Base-by-base conservation (phyloP, 371 early-diverging fungal species). In the Lichtheimia corymbifera region DNA sequence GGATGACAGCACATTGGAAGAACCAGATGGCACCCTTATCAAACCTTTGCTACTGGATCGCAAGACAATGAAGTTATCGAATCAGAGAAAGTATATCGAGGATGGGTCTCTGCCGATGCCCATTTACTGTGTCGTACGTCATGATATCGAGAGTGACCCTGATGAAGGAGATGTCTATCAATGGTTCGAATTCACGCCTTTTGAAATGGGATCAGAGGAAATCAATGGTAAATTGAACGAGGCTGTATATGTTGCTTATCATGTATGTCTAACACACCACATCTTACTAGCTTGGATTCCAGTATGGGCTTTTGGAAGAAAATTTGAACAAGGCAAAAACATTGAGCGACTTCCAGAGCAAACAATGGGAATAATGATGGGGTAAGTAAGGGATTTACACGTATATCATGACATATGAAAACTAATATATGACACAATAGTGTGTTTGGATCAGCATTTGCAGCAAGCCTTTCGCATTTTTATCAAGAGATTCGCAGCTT, bases 141-240 rank as follows among this genome's bases (percentile, higher is more conserved):
- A 89, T 65, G 63, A 64, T 45, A 55, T 50, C n/a, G 58, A 56
- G 15, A 41, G 49, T 5, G 47, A 51, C 25, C 30, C 52, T 24
- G 45, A 58, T 42, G 53, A 66, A 53, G 55, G 59, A 43, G 54
- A 66, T 58, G 64, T 80, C 42, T 91, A 87, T 63, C 90, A 89
- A 54, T 92, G 93, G 93, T 90, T 90, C 63, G 93, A 92, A 57
- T 80, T 91, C 63, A 88, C 83, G 2, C 91, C 93, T 3, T 90
- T 83, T 62, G 90, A 92, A 60, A 76, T 90, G 64, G 93, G 93
- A 18, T 83, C 86, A 58, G 87, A 86, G 35, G 93, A 92, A 59
- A 77, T 88, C 6, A 74, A 75, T 59, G 88, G 88, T 87, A 73
- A 61, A 67, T 27, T 43, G 53, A 42, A 3, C 30, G 25, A 2